phyloP scores from a whole-genome alignment of 495 filamentous ascomycete genomes.

The Daldinia vernicosa region DNA sequence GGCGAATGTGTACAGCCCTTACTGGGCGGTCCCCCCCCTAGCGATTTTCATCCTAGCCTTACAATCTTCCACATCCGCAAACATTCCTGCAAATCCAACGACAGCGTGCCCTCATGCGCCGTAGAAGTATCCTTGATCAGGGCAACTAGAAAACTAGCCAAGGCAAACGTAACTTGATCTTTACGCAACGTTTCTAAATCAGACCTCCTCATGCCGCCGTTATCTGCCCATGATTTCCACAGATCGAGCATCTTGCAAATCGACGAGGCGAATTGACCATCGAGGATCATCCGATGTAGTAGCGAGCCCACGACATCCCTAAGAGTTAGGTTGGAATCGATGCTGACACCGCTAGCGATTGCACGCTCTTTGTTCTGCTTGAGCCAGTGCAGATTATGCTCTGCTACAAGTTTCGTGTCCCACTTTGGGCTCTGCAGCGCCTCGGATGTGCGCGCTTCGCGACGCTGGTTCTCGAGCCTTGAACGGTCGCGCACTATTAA shows the following conservation, averaged over 20 bases:
- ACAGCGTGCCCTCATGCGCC: constrained; percentile 60
- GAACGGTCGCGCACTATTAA: constrained; percentile 49
- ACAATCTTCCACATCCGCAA: constrained; percentile 67
- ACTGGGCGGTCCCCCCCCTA: too few relatives aligned
- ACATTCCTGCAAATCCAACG: constrained; percentile 70
- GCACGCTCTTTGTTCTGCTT: constrained; percentile 37
- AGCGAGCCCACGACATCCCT: constrained; percentile 59
- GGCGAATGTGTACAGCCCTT: neutral
- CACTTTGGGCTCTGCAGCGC: constrained; percentile 66
- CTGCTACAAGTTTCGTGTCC: constrained; percentile 60
- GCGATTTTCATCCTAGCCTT: constrained; percentile 55
- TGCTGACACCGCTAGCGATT: neutral
- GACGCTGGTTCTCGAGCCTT: constrained; percentile 51
- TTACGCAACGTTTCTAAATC: constrained; percentile 59
- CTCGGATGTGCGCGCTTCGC: constrained; percentile 57
- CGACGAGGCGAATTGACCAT: constrained; percentile 53
- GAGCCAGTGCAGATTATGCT: constrained; percentile 60
- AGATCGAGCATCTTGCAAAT: constrained; percentile 62
- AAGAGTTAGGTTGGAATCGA: constrained; percentile 34
- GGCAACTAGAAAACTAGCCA: constrained; percentile 62
- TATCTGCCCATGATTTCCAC: constrained; percentile 67
- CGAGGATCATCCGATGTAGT: constrained; percentile 64
- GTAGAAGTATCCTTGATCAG: constrained; percentile 58
- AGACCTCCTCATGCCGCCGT: constrained; percentile 64
- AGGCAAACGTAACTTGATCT: constrained; percentile 57